Base-by-base conservation (phyloP, 352 stramenopile genomes). In the Bremia lactucae region DNA sequence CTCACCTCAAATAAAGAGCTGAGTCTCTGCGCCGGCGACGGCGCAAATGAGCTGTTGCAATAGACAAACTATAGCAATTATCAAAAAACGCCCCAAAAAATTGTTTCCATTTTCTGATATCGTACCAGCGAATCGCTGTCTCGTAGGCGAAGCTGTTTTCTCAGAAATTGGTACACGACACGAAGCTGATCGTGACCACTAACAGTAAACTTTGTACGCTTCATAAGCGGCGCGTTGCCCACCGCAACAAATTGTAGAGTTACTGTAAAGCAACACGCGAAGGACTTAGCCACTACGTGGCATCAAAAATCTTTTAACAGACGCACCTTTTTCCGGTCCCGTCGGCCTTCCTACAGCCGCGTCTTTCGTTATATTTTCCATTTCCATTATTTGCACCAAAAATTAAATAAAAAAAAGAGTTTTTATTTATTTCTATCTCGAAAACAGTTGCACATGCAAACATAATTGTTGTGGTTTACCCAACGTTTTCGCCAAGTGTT, bases 181-280 rank as follows among this genome's bases (percentile, higher is more conserved):
- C 79, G 87, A 19, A 92, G 69, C 24, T 69, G 56, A 42, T 92
- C 79, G 15, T 66, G 47, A 11, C 74, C 79, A 18, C 72, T 83
- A 20, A 89, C 77, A 1, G 76, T 92, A 46, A 92, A 92, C 57
- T 92, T 92, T 48, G 69, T 92, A 38, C 77, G 74, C 57, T 92
- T 88, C 75, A 92, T 87, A 16, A 92, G 64, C 42, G 76, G 76
- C 26, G 76, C 79, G 33, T 68, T 88, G 31, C 76, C 79, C 43
- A 83, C 74, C 1, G 76, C 79, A 11, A 86, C 66, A 42, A 92
- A 92, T 57, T 91, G 79, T 49, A 91, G 52, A 40, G 72, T 91
- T 37, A 91, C 79, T 91, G 25, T 4, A 41, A n/a, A 6, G 33
- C 19, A 16, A 16, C 44, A 21, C 20, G 10, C 26, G 8, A 3